Conservation (phyloP, 139 green algal genomes). For the Auxenochlorella protothecoides region DNA sequence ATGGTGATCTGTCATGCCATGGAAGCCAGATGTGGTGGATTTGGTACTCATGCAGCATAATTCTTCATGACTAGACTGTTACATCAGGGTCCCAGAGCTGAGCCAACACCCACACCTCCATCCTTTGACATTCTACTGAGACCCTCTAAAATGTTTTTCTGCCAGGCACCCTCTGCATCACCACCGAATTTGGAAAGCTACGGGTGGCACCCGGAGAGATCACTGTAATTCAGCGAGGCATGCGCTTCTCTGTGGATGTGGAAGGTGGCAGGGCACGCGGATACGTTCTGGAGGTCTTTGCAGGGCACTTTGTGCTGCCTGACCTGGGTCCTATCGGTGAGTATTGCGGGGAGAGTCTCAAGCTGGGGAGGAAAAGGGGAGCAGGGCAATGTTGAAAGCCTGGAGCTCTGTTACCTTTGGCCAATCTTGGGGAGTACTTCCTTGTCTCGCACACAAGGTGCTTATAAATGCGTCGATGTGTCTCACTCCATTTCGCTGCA, state of each 20-base stretch:
- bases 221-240: constrained; percentile 62
- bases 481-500: not conserved
- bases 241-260: constrained; percentile 74
- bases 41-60: too few species aligned
- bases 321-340: constrained; percentile 85
- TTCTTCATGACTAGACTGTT: too few species aligned
- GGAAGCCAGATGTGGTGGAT: too few species aligned
- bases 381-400: too few species aligned
- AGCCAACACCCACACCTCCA: too few species aligned
- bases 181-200: constrained; percentile 80
- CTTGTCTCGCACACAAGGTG: not conserved
- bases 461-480: not conserved
- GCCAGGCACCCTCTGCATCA: constrained; percentile 57
- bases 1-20: too few species aligned
- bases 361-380: too few species aligned
- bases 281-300: constrained; percentile 88
- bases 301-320: constrained; percentile 76
- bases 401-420: too few species aligned
- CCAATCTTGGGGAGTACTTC: not conserved
- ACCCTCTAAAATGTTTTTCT: not conserved
- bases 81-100: too few species aligned
- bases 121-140: not conserved
- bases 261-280: constrained; percentile 35
- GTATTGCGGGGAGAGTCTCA: not conserved
- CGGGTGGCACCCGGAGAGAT: constrained; percentile 69